Evolutionary conservation across 768 basidiomycete genomes (phyloP), one percentile per base, ranked within the genome.

Genomic region (Kondoa malvinella): DNA sequence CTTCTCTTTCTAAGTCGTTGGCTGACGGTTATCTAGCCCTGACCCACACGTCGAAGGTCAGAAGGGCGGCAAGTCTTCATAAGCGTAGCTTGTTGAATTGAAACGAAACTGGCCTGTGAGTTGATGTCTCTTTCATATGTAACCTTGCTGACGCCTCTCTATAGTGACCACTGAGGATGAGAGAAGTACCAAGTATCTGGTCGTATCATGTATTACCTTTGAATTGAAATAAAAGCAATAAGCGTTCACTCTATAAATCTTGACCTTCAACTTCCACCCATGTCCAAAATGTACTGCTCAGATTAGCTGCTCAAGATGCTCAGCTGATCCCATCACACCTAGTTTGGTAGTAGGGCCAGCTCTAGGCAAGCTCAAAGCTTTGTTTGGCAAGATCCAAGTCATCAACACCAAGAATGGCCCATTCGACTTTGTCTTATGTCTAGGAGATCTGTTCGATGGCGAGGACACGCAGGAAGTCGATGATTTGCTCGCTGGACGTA

Each of bases 331-430:
- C 21, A 21, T 50, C 21, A 50, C 30, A 2, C 14, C 12, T 58
- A 63, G 40, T 50, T 57, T 68, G n/a, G 59, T 68, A 40, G 34
- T 69, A 56, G 65, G 66, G 17, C 60, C 67, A 15, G 65, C 66
- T 57, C 65, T 32, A 16, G 67, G 56, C 32, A 34, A 65, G 8
- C 66, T 67, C 3, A 33, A 30, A 25, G 34, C 62, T 21, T 66
- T 69, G n/a, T 31, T 67, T 29, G 34, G 57, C 2, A 69, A 69
- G 61, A 65, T 67, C 29, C 56, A 30, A 2, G 32, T 12, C 15
- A 70, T 70, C 63, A 64, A 70, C 67, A 34, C 25, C 60, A 70
- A 70, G 34, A 30, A 69, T 56, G 69, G 69, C 2, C 69, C 69
- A 2, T 70, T 70, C 68, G 67, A 57, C 26, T 70, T 56, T 33